A percentile compares a stretch with the other conserved stretches of the same genome.
phyloP scores from a whole-genome alignment of 2,329 filamentous ascomycete species.

The Hymenotorrendiella dingleyae region DNA sequence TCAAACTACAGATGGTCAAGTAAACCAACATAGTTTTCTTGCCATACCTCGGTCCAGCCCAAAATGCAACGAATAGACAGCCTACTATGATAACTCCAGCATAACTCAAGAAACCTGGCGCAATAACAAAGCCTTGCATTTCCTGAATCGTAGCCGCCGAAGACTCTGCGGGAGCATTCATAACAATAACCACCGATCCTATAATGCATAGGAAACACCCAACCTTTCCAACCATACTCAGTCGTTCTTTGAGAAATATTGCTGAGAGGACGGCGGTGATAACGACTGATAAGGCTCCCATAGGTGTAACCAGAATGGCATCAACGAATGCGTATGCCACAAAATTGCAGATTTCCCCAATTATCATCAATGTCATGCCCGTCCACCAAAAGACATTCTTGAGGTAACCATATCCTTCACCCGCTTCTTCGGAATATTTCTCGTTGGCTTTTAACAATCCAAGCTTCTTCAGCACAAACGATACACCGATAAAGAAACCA shows the following conservation, averaged over 20 bases:
- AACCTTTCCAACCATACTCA: slow-evolving; percentile 94
- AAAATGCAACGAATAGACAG: slow-evolving; percentile 66
- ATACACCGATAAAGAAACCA: slow-evolving; percentile 86
- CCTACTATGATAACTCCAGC: slow-evolving; percentile 76
- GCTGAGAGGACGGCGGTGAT: slow-evolving; percentile 86
- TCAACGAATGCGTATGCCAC: slow-evolving; percentile 96
- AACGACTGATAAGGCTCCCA: slow-evolving; percentile 88
- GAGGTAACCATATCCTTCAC: slow-evolving; percentile 94
- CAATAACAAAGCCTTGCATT: slow-evolving; percentile 82
- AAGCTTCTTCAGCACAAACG: slow-evolving; percentile 93
- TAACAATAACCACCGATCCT: slow-evolving; percentile 85
- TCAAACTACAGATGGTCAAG: slow-evolving; percentile 89
- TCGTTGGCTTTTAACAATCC: slow-evolving; percentile 87
- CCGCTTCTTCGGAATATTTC: slow-evolving; percentile 93
- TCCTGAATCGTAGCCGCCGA: slow-evolving; percentile 84
- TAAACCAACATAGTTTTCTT: slow-evolving; percentile 98
- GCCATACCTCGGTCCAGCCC: slow-evolving; percentile 79
- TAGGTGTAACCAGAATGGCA: slow-evolving; percentile 87
- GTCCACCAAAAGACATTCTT: slow-evolving; percentile 94
- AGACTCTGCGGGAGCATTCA: slow-evolving; percentile 84
- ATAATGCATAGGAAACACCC: slow-evolving; percentile 94
- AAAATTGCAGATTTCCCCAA: slow-evolving; percentile 96
- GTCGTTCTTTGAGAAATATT: slow-evolving; percentile 89
- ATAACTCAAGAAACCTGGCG: slow-evolving; percentile 81
- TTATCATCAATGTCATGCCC: slow-evolving; percentile 94